Evolutionary conservation across 352 stramenopile genomes (phyloP).

Genomic region (Thalassiosira livingstoniorum): DNA sequence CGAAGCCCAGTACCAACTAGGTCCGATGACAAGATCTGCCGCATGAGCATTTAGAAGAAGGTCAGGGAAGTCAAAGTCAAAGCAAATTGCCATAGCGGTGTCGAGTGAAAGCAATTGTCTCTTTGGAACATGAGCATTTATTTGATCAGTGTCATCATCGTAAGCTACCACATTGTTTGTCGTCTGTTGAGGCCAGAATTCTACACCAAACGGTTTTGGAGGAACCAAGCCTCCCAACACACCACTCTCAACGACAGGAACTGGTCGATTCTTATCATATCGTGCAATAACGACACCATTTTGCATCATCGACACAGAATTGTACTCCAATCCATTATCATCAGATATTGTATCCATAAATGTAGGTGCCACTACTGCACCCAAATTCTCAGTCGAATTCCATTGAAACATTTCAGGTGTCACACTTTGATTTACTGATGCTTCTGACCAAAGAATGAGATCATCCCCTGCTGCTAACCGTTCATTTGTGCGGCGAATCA

Average conservation of each 20-base stretch:
- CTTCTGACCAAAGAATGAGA: constrained; percentile 20
- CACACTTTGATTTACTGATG: background rate
- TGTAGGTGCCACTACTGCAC: constrained; percentile 12
- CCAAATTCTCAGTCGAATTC: constrained; percentile 1
- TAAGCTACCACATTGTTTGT: background rate
- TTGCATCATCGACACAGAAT: constrained; percentile 20
- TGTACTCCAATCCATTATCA: background rate
- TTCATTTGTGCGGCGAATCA: constrained; percentile 17
- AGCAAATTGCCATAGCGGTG: constrained; percentile 13
- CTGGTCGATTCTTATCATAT: constrained; percentile 21
- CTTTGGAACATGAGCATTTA: background rate
- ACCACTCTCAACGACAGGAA: constrained; percentile 9
- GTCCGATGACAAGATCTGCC: constrained; percentile 16
- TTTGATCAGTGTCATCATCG: background rate
- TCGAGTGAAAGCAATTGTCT: constrained; percentile 1
- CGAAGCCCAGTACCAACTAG: constrained; percentile 19
- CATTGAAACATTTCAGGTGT: constrained; percentile 12
- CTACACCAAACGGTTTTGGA: constrained; percentile 2
- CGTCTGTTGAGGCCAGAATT: background rate
- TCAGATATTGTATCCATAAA: background rate
- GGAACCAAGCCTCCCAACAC: background rate
- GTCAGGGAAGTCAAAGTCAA: constrained; percentile 25
- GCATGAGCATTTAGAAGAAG: constrained; percentile 6
- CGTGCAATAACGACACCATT: background rate
- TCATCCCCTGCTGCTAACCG: constrained; percentile 9